Evolutionary conservation across 768 basidiomycete genomes (phyloP), one percentile per base, ranked within the genome.

Genomic region (Auricularia sp.): DNA sequence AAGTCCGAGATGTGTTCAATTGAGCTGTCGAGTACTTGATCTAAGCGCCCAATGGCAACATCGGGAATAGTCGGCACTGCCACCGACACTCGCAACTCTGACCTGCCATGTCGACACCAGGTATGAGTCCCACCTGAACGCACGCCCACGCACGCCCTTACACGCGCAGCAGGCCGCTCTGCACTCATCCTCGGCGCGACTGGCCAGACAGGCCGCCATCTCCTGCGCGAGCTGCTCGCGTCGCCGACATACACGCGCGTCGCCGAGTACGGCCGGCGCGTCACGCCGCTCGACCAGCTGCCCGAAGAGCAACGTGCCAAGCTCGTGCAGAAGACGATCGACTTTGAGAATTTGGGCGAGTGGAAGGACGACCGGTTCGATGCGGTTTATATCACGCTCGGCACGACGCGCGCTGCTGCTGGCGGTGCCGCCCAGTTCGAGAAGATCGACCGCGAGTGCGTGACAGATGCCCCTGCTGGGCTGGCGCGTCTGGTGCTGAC

Each of bases 151-250:
- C 53, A 14, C 59, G 43, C 47, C 44, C 21, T 43, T 62, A 7
- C 63, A 43, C 29, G 29, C 56, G 3, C 23, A 33, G 14, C 11
- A 64, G 66, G 54, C 33, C 51, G 71, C 68, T 74, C 83, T 16
- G 88, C 90, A n/a, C 81, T 92, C 64, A 75, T 93, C 23, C 68
- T 93, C 53, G 91, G 91, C 21, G 86, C 84, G 1, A 91, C 90
- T 1, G 91, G 91, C 61, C 84, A 84, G 61, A 80, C 80, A 3
- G 91, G 91, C 39, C 81, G 79, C 47, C 74, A 80, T 47, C 75
- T 90, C 54, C 81, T 93, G 16, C 76, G 76, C 29, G 80, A 86
- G 61, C 81, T 91, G 6, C 82, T 93, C 35, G 73, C 78, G 2
- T 84, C 81, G 14, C 70, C 81, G 23, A 72, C 84, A 34, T 86